Conservation (phyloP, 1,284 basidiomycete genomes). For the Rhodofomes roseus region DNA sequence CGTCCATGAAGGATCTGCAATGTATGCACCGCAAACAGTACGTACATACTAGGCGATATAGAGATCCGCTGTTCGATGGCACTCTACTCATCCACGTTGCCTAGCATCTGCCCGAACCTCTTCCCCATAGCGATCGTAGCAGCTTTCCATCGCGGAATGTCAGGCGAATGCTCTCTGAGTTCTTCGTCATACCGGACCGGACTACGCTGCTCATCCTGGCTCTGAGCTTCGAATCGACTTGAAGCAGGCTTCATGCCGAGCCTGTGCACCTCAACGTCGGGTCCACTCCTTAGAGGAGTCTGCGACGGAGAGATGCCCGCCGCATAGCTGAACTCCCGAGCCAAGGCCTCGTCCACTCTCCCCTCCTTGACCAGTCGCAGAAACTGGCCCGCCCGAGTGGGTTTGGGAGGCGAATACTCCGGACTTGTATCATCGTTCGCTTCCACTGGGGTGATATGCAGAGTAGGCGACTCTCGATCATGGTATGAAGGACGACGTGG, state of each 20-base stretch:
- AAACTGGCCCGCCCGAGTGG: constrained; percentile 16
- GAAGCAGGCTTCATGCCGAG: neutral
- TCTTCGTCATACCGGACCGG: neutral
- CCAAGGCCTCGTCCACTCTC: constrained; percentile 1
- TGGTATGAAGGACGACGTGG: constrained; percentile 5
- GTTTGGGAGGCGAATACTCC: constrained; percentile 19
- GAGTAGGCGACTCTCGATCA: neutral
- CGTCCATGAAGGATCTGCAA: too few species aligned
- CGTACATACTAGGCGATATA: too few species aligned
- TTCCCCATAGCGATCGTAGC: constrained; percentile 1
- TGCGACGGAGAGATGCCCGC: neutral
- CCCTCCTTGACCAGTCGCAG: constrained; percentile 9
- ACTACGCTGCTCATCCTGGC: too few species aligned
- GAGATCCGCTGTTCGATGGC: too few species aligned
- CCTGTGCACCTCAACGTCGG: neutral
- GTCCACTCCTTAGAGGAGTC: neutral
- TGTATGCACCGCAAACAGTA: too few species aligned
- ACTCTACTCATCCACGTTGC: neutral
- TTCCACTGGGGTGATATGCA: neutral
- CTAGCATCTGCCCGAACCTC: neutral
- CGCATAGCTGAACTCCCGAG: neutral
- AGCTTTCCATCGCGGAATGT: neutral
- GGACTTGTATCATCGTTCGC: neutral
- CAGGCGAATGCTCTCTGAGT: neutral
- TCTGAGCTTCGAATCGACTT: neutral